Evolutionary conservation across 768 basidiomycete genomes (phyloP), one percentile per base, ranked within the genome.

Genomic region (Collybia mongolica): DNA sequence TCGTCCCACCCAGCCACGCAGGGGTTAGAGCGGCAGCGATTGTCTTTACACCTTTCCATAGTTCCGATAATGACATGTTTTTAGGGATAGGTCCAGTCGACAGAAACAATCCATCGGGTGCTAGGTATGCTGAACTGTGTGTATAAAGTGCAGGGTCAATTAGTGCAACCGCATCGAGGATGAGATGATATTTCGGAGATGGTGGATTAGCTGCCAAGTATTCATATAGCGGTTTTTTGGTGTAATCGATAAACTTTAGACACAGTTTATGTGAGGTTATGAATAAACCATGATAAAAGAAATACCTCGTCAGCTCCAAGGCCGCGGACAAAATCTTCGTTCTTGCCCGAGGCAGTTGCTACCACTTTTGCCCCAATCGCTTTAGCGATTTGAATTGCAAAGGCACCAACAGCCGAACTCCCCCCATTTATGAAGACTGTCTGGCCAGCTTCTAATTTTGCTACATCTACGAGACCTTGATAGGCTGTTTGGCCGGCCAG

Each of bases 301-400:
- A 23, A 26, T n/a, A n/a, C 83, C 67, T 84, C 76, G 46, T 90
- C 89, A 2, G 83, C 88, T 19, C 90, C 89, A 26, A 84, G 56
- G 1, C 57, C 56, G 8, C 74, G 76, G 32, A 89, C 80, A 45
- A 81, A 79, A 3, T 73, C 71, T 39, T 80, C 76, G 52, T 88
- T 89, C 62, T 73, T 79, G 1, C 61, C 71, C 3, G 85, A 88
- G 7, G 83, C 85, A 24, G 75, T 80, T 0, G 80, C 79, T 2
- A 77, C 69, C 4, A 90, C 86, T 44, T 63, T 69, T 48, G 80
- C 80, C 3, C 84, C 84, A 53, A 70, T 72, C 0, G 79, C 74
- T 60, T 89, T 90, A 6, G 88, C 86, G 8, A 90, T 61, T 62
- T 90, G 86, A 42, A 90, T 84, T 1, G 85, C 88, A 55, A 77